A percentile compares a stretch with the other conserved stretches of the same genome.
Conservation (phyloP, 2,329 filamentous ascomycete species). For the Fusarium abutilonis region DNA sequence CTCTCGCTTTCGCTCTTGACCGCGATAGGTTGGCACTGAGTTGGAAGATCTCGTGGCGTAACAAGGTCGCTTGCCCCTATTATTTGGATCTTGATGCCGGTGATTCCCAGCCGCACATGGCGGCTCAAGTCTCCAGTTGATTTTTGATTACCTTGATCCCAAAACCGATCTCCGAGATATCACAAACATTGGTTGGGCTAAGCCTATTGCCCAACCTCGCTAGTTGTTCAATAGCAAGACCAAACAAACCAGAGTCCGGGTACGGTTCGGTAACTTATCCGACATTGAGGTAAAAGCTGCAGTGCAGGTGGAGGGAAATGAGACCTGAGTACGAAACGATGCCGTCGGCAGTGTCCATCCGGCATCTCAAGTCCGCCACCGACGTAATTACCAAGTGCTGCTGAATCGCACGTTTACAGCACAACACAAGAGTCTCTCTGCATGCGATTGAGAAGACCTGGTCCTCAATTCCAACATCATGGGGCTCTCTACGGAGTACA, state of each 20-base stretch:
- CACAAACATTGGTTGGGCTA: constrained; percentile 4
- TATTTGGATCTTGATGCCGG: neutral
- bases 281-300: constrained; percentile 11
- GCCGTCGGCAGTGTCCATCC: constrained; percentile 43
- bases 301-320: constrained; percentile 15
- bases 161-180: constrained; percentile 26
- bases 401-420: constrained; percentile 36
- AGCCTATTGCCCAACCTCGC: constrained; percentile 23
- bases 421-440: constrained; percentile 9
- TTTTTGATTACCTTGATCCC: constrained; percentile 13
- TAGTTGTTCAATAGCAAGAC: constrained; percentile 14
- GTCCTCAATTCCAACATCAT: constrained; percentile 37
- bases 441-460: constrained; percentile 26
- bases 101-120: constrained; percentile 26
- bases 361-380: constrained; percentile 41
- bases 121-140: constrained; percentile 3
- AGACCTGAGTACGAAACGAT: constrained; percentile 25
- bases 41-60: neutral
- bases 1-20: constrained; percentile 18
- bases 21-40: constrained; percentile 13
- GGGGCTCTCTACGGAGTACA: constrained; percentile 33
- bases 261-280: constrained; percentile 5
- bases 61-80: neutral
- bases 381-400: constrained; percentile 39
- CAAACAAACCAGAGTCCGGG: constrained; percentile 4